Evolutionary conservation across 2,329 filamentous ascomycete species (phyloP), one percentile per base, ranked within the genome.

Genomic region (Truncatella angustata): DNA sequence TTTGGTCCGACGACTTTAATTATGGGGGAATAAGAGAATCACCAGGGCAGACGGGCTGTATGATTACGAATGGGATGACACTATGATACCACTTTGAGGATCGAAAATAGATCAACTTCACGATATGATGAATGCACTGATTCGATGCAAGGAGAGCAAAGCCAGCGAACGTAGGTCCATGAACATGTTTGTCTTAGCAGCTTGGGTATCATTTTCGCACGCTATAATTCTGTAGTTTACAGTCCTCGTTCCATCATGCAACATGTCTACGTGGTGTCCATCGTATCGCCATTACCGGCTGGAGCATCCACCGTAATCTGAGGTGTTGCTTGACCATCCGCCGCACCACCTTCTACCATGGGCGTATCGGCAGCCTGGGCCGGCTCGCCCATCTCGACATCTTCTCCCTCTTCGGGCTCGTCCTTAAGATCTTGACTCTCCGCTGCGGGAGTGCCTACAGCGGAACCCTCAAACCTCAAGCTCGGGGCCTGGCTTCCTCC

Each of bases 231-330:
- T 16, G 37, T 43, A n/a, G n/a, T 12, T 36, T 30, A 21, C 18
- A 10, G 21, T 14, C 5, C 21, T 24, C 23, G 35, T 16, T 12
- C 24, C 20, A n/a, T 7, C 1, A 5, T 12, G 18, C 24, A 5
- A 14, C 23, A 28, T 20, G 28, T 21, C 70, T 45, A 71, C 11
- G 71, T 78, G 60, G 73, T 89, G 73, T 90, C 87, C 87, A 90
- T 91, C 62, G 75, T 80, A 58, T 87, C 84, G 6, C 70, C 76
- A 26, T 63, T 66, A 34, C 66, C 71, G 37, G 74, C 71, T 23
- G 77, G 73, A 20, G 74, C 71, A 53, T 82, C 77, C 45, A 84
- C 70, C 18, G 70, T 73, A 48, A 80, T 78, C 56, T 67, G 70
- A 30, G 77, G 76, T 14, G 74, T 74, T 6, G 24, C 40, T 4